Conservation (phyloP, 164 flowering plant genomes). For the Echeveria elegans region DNA sequence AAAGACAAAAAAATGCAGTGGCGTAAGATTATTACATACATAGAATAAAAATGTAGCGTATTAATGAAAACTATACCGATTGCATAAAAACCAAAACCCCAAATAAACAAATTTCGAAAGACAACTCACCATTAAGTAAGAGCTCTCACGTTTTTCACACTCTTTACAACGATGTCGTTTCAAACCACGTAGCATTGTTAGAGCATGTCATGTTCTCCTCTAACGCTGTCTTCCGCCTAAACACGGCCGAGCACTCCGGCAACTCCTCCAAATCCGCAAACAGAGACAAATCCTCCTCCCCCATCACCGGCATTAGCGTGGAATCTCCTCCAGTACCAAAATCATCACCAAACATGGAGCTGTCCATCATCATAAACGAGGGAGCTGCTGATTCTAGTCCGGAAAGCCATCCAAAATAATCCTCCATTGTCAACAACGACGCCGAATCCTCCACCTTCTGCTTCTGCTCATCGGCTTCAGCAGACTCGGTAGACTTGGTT, state of each 20-base stretch:
- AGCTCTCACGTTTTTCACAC: background rate
- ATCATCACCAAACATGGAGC: slow-evolving; percentile 32
- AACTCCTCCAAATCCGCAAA: slow-evolving; percentile 88
- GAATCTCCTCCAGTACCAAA: slow-evolving; percentile 29
- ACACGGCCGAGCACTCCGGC: slow-evolving; percentile 76
- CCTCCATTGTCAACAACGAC: slow-evolving; percentile 12
- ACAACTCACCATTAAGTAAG: background rate
- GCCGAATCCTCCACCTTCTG: slow-evolving; percentile 20
- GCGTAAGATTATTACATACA: too few species aligned
- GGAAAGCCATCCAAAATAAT: slow-evolving; percentile 31
- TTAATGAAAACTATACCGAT: background rate
- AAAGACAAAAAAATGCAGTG: too few species aligned
- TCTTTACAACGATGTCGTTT: slow-evolving; percentile 2
- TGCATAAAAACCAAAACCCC: background rate
- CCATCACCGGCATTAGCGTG: slow-evolving; percentile 32
- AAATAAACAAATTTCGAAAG: slow-evolving; percentile 3
- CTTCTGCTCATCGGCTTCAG: background rate
- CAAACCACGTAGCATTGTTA: background rate
- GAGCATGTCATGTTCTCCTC: slow-evolving; percentile 10
- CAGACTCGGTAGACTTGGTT: background rate
- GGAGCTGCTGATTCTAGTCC: slow-evolving; percentile 34
- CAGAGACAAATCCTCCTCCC: slow-evolving; percentile 40
- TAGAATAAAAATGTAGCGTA: too few species aligned
- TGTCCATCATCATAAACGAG: slow-evolving; percentile 35
- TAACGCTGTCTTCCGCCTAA: slow-evolving; percentile 37